These are phyloP conservation scores for Ogataea methanolica DNA, from an alignment of 805 yeast genomes.

Conservation along the genomic window DNA sequence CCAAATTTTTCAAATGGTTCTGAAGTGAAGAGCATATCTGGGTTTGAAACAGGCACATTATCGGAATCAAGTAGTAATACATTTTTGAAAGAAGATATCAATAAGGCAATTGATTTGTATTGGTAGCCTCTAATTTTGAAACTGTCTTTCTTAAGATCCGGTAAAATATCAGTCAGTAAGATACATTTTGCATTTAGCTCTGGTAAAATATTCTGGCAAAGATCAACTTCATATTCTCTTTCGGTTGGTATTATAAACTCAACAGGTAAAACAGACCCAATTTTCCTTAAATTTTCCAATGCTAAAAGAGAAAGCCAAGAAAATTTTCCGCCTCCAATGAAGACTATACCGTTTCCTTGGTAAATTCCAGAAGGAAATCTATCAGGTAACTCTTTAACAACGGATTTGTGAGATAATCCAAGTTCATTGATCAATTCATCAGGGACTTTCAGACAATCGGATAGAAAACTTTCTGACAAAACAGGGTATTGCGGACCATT, in stretches of 20 bases:
- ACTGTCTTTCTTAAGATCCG: constrained; percentile 27
- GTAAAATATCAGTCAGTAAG: constrained; percentile 44
- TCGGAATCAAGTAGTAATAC: constrained; percentile 50
- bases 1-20: constrained; percentile 54
- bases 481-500: constrained; percentile 27
- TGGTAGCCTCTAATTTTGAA: constrained; percentile 41
- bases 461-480: constrained; percentile 50
- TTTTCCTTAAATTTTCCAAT: constrained; percentile 40
- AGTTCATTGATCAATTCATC: constrained; percentile 39
- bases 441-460: constrained; percentile 44
- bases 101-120: constrained; percentile 43
- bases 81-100: constrained; percentile 49
- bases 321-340: constrained; percentile 72
- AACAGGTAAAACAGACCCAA: constrained; percentile 45
- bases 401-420: constrained; percentile 41
- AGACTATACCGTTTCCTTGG: constrained; percentile 56
- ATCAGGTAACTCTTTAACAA: constrained; percentile 37
- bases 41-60: constrained; percentile 45
- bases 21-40: constrained; percentile 46
- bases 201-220: constrained; percentile 40
- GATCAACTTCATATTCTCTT: constrained; percentile 38
- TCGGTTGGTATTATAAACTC: constrained; percentile 46
- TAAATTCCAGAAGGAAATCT: constrained; percentile 36
- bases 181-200: constrained; percentile 57
- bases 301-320: constrained; percentile 59